Conservation (phyloP, 208 protist species). For the Leishmania aethiopica region DNA sequence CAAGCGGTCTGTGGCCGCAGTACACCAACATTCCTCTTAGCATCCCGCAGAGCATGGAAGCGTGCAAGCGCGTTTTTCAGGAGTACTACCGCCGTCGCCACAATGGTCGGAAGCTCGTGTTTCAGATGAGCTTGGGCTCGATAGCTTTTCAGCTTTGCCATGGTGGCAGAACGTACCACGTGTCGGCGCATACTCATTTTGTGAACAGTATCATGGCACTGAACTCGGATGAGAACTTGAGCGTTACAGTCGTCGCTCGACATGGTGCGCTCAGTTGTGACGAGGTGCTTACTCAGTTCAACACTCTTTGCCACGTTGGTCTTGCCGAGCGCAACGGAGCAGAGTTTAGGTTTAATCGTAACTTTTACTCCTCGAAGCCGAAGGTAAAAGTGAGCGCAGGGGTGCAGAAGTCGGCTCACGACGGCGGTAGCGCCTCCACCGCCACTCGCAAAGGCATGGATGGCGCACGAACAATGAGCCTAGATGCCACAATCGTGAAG, state of each 20-base stretch:
- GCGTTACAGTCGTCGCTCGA: constrained; percentile 10
- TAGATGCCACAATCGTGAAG: constrained; percentile 73
- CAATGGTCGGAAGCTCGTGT: constrained; percentile 72
- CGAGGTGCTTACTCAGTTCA: constrained; percentile 43
- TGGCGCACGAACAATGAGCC: constrained; percentile 34
- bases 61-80: constrained; percentile 56
- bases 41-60: constrained; percentile 55
- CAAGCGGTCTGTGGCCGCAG: constrained; percentile 65
- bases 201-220: constrained; percentile 63
- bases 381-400: constrained; percentile 36
- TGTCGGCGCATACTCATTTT: constrained; percentile 74
- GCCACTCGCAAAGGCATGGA: constrained; percentile 23
- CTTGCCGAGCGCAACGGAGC: constrained; percentile 30
- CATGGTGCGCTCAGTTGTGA: constrained; percentile 24
- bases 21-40: constrained; percentile 42
- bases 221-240: constrained; percentile 37
- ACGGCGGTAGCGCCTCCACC: neutral
- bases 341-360: constrained; percentile 43
- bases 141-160: constrained; percentile 58
- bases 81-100: constrained; percentile 66
- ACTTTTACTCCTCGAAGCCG: constrained; percentile 33
- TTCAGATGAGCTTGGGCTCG: constrained; percentile 69
- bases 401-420: constrained; percentile 23
- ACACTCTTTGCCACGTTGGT: constrained; percentile 35
- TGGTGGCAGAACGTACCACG: constrained; percentile 38